Evolutionary conservation across 805 yeast genomes (phyloP).

Genomic region (Yarrowia bubula): DNA sequence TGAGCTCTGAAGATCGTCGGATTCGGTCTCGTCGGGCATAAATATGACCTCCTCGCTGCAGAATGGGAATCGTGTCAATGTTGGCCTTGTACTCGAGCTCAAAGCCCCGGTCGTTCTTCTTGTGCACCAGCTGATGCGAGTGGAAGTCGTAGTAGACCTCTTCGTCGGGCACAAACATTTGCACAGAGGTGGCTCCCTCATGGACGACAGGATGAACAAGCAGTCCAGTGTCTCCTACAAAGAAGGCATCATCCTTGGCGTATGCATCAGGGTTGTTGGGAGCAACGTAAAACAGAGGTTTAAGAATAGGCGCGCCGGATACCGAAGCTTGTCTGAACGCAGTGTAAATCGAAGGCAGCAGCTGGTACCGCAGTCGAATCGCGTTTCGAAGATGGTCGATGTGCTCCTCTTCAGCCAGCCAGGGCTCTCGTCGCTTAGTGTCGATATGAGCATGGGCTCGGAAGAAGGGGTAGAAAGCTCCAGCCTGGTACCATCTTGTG

Average conservation of each 20-base stretch:
- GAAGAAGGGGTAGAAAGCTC: slow-evolving; percentile 94
- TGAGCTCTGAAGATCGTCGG: slow-evolving; percentile 75
- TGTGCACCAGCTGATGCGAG: not conserved
- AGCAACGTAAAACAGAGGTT: slow-evolving; percentile 38
- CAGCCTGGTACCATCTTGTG: slow-evolving; percentile 94
- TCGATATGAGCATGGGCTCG: slow-evolving; percentile 97
- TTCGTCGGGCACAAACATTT: slow-evolving; percentile 51
- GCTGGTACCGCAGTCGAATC: slow-evolving; percentile 65
- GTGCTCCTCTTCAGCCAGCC: slow-evolving; percentile 75
- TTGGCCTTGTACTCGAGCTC: slow-evolving; percentile 43
- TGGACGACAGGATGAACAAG: slow-evolving; percentile 78
- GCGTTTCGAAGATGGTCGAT: slow-evolving; percentile 66
- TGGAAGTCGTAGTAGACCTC: slow-evolving; percentile 42
- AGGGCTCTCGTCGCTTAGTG: slow-evolving; percentile 89
- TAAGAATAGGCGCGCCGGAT: slow-evolving; percentile 65
- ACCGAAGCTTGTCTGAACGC: slow-evolving; percentile 63
- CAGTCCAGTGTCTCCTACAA: slow-evolving; percentile 66
- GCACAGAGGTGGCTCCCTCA: slow-evolving; percentile 46
- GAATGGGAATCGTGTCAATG: slow-evolving; percentile 65
- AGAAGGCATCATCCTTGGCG: slow-evolving; percentile 78
- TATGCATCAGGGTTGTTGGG: slow-evolving; percentile 47
- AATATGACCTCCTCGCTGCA: slow-evolving; percentile 76
- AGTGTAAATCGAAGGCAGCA: slow-evolving; percentile 80
- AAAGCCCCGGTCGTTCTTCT: slow-evolving; percentile 26
- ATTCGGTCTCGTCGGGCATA: slow-evolving; percentile 65